Conservation (phyloP, 345 rosid genomes). For the Erodium maritimum region DNA sequence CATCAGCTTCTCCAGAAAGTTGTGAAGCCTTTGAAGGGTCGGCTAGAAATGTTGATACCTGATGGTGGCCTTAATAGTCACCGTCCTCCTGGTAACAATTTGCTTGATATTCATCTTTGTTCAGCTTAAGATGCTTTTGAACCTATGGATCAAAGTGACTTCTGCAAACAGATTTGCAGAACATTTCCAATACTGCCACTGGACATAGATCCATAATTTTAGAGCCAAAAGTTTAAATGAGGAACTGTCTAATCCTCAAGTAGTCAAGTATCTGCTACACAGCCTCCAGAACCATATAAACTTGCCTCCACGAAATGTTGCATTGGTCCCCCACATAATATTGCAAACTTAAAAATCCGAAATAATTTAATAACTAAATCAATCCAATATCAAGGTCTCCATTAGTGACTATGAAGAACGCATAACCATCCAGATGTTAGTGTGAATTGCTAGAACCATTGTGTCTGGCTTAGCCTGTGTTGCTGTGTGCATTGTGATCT, state of each 20-base stretch:
- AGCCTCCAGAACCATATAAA: neutral
- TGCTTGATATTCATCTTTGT: neutral
- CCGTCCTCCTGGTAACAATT: conserved; percentile 36
- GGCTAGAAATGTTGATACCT: conserved; percentile 75
- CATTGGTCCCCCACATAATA: neutral
- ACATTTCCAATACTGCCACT: neutral
- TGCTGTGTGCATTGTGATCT: no score
- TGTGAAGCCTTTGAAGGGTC: conserved; percentile 75
- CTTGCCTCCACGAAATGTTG: neutral
- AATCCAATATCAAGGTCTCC: neutral
- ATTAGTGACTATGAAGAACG: no score
- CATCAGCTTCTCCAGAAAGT: conserved; percentile 62
- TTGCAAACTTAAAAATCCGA: neutral
- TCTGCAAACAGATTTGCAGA: neutral
- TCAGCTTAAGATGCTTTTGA: neutral
- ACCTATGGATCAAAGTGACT: neutral
- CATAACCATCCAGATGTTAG: no score
- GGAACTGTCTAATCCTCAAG: neutral
- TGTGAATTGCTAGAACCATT: no score
- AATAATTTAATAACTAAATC: neutral
- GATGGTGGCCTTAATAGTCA: conserved; percentile 59
- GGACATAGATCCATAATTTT: neutral
- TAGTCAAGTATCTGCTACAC: neutral
- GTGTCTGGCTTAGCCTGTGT: neutral
- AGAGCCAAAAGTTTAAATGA: neutral